Evolutionary conservation across 495 filamentous ascomycete genomes (phyloP).

Genomic region (Neurospora cerealis): DNA sequence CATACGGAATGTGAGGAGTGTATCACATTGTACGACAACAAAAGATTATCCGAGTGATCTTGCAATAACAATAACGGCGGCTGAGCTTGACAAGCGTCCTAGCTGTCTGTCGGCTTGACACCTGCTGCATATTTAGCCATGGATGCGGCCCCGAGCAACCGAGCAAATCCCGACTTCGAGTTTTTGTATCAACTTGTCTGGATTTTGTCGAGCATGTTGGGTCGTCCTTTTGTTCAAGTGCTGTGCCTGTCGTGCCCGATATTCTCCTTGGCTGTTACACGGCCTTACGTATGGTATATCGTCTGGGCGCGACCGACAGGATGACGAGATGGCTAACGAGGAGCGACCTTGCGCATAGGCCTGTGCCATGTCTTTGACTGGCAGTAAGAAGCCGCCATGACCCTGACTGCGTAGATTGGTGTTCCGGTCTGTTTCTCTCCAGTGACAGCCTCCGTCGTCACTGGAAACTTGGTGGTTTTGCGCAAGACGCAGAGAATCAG

Average conservation of each 20-base stretch:
- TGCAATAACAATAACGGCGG: not conserved
- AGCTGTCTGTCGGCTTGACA: not conserved
- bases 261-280: not conserved
- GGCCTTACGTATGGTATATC: not conserved
- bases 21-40: not conserved
- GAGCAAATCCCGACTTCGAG: not conserved
- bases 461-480: not conserved
- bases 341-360: not conserved
- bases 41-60: not conserved
- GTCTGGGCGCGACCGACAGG: not conserved
- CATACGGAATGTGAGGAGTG: not conserved
- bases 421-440: not conserved
- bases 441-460: not conserved
- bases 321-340: not conserved
- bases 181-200: not conserved
- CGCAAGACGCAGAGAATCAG: not conserved
- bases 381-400: not conserved
- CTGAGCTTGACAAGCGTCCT: not conserved
- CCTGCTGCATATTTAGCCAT: not conserved
- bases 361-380: not conserved
- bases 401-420: not conserved
- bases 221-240: not conserved
- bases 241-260: not conserved
- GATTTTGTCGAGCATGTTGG: not conserved
- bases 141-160: not conserved